A percentile compares a stretch with the other conserved stretches of the same genome.
Evolutionary conservation across 148 eudicot species (phyloP).

Genomic region (Rhododendron ovatum): DNA sequence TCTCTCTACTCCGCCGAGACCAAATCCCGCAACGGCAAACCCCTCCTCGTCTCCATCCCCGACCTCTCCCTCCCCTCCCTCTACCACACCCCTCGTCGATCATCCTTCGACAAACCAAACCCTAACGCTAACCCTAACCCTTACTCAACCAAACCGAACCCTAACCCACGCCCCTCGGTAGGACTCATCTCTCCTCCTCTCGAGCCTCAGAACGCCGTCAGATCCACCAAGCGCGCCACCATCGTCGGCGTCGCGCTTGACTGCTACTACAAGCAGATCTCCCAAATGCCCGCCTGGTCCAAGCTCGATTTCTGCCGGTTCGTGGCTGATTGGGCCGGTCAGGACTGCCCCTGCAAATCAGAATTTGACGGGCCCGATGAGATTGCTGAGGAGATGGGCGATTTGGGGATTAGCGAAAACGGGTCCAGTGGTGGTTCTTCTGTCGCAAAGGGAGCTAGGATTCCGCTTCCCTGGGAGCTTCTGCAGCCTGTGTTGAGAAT

Average conservation of each 20-base stretch:
- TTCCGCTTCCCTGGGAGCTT: constrained; percentile 89
- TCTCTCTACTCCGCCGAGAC: constrained; percentile 61
- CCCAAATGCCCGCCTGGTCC: constrained; percentile 86
- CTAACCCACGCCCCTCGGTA: constrained; percentile 12
- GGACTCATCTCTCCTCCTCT: constrained; percentile 65
- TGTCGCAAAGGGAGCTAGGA: constrained; percentile 27
- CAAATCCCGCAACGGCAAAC: constrained; percentile 62
- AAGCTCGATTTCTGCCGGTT: constrained; percentile 71
- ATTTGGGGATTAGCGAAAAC: constrained; percentile 15
- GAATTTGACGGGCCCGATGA: constrained; percentile 26
- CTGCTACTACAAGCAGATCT: constrained; percentile 63
- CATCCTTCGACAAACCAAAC: constrained; percentile 8
- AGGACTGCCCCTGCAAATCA: constrained; percentile 59
- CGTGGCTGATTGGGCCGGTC: constrained; percentile 72
- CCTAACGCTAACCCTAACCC: constrained; percentile 17
- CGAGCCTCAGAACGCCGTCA: constrained; percentile 77
- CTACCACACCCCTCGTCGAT: constrained; percentile 45
- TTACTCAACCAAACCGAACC: not conserved
- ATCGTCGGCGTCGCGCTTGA: constrained; percentile 76
- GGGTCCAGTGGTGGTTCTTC: constrained; percentile 3
- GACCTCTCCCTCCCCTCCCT: constrained; percentile 78
- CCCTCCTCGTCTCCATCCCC: constrained; percentile 53
- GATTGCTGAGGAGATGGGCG: constrained; percentile 12
- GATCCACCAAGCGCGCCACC: constrained; percentile 74
- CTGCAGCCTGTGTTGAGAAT: constrained; percentile 79